Evolutionary conservation across 2,329 filamentous ascomycete genomes (phyloP), one percentile per base, ranked within the genome.

Genomic region (Hypoxylon sp.): DNA sequence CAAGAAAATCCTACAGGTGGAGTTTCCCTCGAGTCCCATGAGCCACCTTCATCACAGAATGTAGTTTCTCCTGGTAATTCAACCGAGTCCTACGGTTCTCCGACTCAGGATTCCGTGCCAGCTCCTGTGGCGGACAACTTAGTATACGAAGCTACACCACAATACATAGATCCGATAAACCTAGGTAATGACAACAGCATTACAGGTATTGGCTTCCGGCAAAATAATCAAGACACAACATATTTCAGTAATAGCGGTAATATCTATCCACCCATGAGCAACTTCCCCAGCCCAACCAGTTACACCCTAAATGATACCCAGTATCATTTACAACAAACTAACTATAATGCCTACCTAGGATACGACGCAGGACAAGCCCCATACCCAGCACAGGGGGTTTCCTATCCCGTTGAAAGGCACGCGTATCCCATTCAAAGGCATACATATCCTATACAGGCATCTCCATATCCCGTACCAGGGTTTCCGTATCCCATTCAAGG

Each of bases 141-240:
- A 39, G 8, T n/a, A 5, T 5, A 51, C 2, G 14, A 10, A 33
- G 33, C 35, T n/a, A 31, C 5, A 31, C 29, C 13, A 13, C 9
- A 60, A n/a, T 65, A 8, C 22, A 37, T 69, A 59, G 19, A 69
- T 51, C 66, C 69, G 8, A 56, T 19, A 3, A 0, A 35, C 5
- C 50, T 71, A 24, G 44, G 11, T 56, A 37, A 31, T 26, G 13
- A 44, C 11, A 11, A 55, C 22, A 42, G 33, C 31, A 17, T 35
- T 22, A 17, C 51, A 35, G 31, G 35, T 22, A 22, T 14, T 19
- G 47, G 13, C 14, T 4, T 47, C 11, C 51, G 58, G 19, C 59
- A 52, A 48, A 50, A 59, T 14, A 37, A n/a, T 26, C 17, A 50
- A 3, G 31, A 14, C 33, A 24, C 13, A 22, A 58, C 60, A 29